Evolutionary conservation across 2,329 filamentous ascomycete species (phyloP), one percentile per base, ranked within the genome.

Genomic region (Fusarium sp.): DNA sequence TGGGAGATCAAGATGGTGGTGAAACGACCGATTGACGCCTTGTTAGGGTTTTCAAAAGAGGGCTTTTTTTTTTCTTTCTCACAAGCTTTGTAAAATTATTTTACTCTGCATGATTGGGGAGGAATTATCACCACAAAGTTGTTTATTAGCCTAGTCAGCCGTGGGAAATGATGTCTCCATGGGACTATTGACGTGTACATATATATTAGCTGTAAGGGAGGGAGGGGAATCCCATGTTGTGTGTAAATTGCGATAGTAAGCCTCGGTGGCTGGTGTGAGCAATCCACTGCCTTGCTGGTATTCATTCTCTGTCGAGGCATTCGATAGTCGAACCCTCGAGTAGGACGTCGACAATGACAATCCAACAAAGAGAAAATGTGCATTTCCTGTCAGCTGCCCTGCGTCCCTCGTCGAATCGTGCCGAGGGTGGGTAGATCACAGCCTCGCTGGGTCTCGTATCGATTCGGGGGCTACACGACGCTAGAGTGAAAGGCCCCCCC

Each of bases 401-500:
- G 31, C 31, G 31, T 33, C 31, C 31, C 5, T 74, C 71, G 42
- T 9, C 68, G 57, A 71, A 73, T 73, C 67, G 67, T 62, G 62
- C 62, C 49, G 49, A 67, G 59, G 59, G 66, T 62, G 22, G 35
- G 53, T 57, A 71, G 33, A 63, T 62, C 65, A 74, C 71, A 62
- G 71, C 68, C 71, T 72, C 70, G 20, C 36, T 73, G 42, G 29
- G 33, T 31, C 71, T 69, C 71, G 71, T 74, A 73, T 62, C 46
- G 64, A 51, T 69, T 42, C 64, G 57, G 62, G 66, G 58, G 61
- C 49, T 71, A 65, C 61, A 49, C 40, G 20, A 63, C 71, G 49
- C 61, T 64, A 44, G 53, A 64, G 56, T 22, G 14, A 12, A 22
- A 8, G 20, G 20, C 11, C 10, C 22, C 22, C 22, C 42, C 20